A percentile compares a stretch with the other conserved stretches of the same genome.
Conservation (phyloP, 2,329 filamentous ascomycete species). For the Botrytis fragariae region DNA sequence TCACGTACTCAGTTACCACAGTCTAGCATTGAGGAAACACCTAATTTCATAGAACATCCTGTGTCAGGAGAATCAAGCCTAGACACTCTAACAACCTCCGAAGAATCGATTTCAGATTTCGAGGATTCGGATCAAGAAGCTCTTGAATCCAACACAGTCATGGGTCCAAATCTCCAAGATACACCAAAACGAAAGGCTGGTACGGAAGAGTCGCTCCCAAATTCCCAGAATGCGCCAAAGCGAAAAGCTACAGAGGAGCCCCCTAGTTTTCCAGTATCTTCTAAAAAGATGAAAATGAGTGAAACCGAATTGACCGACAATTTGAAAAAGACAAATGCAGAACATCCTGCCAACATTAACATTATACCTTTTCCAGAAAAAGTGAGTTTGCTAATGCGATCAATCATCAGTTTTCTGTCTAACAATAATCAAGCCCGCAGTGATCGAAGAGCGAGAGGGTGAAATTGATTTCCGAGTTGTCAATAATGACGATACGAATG, state of each 20-base stretch:
- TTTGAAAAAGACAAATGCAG: slow-evolving; percentile 47
- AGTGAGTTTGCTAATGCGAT: slow-evolving; percentile 45
- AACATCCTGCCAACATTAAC: slow-evolving; percentile 54
- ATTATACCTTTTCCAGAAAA: slow-evolving; percentile 88
- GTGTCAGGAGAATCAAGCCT: not conserved
- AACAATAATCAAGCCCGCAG: slow-evolving; percentile 61
- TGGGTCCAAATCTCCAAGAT: not conserved
- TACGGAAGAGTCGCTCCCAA: not conserved
- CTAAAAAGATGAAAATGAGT: slow-evolving; percentile 61
- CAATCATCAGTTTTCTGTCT: not conserved
- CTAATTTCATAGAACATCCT: not conserved
- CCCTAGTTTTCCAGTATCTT: slow-evolving; percentile 56
- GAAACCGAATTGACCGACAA: slow-evolving; percentile 46
- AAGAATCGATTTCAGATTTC: not conserved
- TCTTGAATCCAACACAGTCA: not conserved
- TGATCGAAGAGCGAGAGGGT: slow-evolving; percentile 87
- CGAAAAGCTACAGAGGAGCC: slow-evolving; percentile 69
- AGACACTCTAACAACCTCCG: not conserved
- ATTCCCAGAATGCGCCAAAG: slow-evolving; percentile 45
- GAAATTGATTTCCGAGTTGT: slow-evolving; percentile 97
- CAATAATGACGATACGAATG: slow-evolving; percentile 87
- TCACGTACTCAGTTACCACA: not conserved
- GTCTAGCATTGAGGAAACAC: not conserved
- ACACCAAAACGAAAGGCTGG: not conserved
- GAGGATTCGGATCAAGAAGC: not conserved